These are phyloP conservation scores for Magnaporthales sp. DNA, from an alignment of 2,329 filamentous ascomycete genomes.

Conservation along the genomic window DNA sequence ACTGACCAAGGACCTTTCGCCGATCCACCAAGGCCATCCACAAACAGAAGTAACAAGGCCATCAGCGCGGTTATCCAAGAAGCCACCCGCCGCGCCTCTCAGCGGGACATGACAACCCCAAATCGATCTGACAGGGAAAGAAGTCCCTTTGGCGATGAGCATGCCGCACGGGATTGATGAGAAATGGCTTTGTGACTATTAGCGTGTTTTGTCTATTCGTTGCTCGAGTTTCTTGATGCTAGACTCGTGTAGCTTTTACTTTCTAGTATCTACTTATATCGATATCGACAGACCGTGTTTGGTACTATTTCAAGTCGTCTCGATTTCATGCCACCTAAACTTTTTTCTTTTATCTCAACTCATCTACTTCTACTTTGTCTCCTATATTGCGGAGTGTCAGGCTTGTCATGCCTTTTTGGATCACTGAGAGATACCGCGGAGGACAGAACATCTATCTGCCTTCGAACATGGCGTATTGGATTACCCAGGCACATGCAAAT, in stretches of 20 bases:
- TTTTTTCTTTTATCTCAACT: background rate
- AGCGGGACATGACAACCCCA: conserved; percentile 21
- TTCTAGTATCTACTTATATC: background rate
- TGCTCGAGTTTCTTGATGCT: background rate
- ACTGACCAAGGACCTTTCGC: conserved; percentile 51
- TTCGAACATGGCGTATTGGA: background rate
- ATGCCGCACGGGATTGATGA: conserved; percentile 42
- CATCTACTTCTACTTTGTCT: background rate
- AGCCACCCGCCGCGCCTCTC: conserved; percentile 31
- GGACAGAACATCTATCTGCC: background rate
- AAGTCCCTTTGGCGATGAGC: conserved; percentile 50
- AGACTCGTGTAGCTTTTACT: background rate
- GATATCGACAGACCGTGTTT: background rate
- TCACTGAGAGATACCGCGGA: background rate
- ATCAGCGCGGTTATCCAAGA: conserved; percentile 50
- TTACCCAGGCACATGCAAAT: background rate
- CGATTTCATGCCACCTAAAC: background rate
- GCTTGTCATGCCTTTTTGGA: background rate
- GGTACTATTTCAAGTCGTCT: background rate
- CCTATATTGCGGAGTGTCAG: too few species aligned
- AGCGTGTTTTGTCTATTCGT: background rate
- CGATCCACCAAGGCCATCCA: conserved; percentile 35
- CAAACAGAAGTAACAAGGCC: conserved; percentile 31
- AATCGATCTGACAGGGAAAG: conserved; percentile 20
- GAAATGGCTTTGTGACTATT: background rate